Evolutionary conservation across 768 basidiomycete species (phyloP), one percentile per base, ranked within the genome.

Genomic region (Phylloporus rhodoxanthus): DNA sequence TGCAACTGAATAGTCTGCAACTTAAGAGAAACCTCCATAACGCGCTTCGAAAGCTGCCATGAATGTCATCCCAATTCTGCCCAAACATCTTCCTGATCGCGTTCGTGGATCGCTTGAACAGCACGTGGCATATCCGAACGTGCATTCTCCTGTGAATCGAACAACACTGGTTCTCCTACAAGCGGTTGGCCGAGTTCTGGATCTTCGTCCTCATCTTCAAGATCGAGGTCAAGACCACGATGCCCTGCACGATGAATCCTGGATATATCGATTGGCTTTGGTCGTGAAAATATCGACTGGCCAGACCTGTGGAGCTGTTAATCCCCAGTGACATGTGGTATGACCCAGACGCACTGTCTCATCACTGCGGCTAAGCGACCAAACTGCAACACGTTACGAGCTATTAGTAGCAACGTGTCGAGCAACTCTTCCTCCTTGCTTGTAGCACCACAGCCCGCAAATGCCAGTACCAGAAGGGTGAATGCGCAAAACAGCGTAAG

Each of bases 371-470:
- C 95, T 15, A 99, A 75, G 21, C 94, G 81, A 25, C 87, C 84
- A 63, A 97, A 97, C 58, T 94, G 91, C 48, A 99, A 79, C 48
- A 92, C 80, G 64, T 97, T 98, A 36, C 95, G 81, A 17, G 88
- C 91, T 56, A 98, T 84, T 23, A 98, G 82, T 21, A 98, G 74
- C 46, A 97, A 72, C 2, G 91, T 96, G 64, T 98, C 96, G 42
- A 98, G 77, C 1, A 98, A 72, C 61, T 96, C 94, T 70, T 99
- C 95, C 61, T 91, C 88, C 70, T 90, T 91, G 66, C 87, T 91
- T 32, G 82, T 80, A 26, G 80, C 62, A 20, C 84, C 85, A 64
- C 91, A 92, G 43, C 86, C 83, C n/a, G 87, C 84, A 64, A 92
- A 90, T 46, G 87, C 81, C 41, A 98, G 81, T 17, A 98, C 81